Evolutionary conservation across 1,284 basidiomycete genomes (phyloP).

Genomic region (Earliella scabrosa): DNA sequence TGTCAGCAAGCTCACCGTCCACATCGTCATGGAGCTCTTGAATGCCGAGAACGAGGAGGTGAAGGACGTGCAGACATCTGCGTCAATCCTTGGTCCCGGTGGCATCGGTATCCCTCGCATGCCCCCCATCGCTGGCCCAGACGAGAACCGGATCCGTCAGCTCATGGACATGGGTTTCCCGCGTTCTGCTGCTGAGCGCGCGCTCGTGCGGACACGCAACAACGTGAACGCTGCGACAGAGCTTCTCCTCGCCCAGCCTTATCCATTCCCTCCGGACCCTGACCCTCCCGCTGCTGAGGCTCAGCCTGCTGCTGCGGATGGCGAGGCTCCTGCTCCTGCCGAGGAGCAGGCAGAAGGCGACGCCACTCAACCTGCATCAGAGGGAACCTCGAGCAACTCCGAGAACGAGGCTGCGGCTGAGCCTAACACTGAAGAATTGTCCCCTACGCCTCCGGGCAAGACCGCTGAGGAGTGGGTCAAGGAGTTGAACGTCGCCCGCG

Average conservation of each 20-base stretch:
- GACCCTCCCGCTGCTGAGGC: slow-evolving; percentile 27
- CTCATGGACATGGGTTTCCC: slow-evolving; percentile 98
- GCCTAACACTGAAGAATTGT: slow-evolving; percentile 23
- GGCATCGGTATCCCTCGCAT: slow-evolving; percentile 41
- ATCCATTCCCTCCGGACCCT: slow-evolving; percentile 72
- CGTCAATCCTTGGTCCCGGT: slow-evolving; percentile 20
- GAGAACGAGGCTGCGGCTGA: slow-evolving; percentile 3
- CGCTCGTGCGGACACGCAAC: slow-evolving; percentile 85
- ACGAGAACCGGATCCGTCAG: slow-evolving; percentile 79
- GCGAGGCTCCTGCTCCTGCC: slow-evolving; percentile 11
- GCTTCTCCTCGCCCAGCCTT: slow-evolving; percentile 83
- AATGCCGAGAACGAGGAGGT: slow-evolving; percentile 82
- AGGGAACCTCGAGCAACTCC: slow-evolving; percentile 15
- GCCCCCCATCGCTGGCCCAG: slow-evolving; percentile 55
- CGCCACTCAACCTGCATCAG: neutral
- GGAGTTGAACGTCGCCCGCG: slow-evolving; percentile 71
- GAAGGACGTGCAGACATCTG: slow-evolving; percentile 38
- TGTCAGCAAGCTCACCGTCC: slow-evolving; percentile 76
- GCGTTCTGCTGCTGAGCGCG: slow-evolving; percentile 82
- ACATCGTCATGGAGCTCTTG: slow-evolving; percentile 82
- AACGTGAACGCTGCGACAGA: slow-evolving; percentile 92
- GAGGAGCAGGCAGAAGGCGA: slow-evolving; percentile 10
- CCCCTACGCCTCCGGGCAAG: slow-evolving; percentile 41
- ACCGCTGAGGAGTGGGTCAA: slow-evolving; percentile 62
- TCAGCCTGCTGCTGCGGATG: slow-evolving; percentile 19